Evolutionary conservation across 257 asterid species (phyloP).

Genomic region (Plantago elongata): DNA sequence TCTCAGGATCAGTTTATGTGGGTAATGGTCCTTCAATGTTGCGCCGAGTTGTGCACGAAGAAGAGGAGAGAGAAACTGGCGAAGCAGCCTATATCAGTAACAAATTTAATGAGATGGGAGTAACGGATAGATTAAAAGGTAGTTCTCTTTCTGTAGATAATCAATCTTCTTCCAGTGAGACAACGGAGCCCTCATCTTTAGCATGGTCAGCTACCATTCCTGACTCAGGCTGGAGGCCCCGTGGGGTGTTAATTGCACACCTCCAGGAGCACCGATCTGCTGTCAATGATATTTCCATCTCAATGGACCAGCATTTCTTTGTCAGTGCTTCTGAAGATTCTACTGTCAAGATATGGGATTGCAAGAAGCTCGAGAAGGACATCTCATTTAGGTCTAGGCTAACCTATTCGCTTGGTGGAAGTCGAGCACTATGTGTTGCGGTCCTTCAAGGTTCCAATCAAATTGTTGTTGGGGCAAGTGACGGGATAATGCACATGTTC

Average conservation of each 20-base stretch:
- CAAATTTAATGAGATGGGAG: constrained; percentile 65
- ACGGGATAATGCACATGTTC: constrained; percentile 81
- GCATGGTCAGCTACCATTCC: constrained; percentile 75
- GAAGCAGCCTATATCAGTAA: constrained; percentile 48
- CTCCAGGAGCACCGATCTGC: constrained; percentile 94
- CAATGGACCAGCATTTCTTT: constrained; percentile 87
- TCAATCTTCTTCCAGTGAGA: constrained; percentile 47
- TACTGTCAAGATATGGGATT: constrained; percentile 97
- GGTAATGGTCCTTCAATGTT: constrained; percentile 67
- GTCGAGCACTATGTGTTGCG: constrained; percentile 78
- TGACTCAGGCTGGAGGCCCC: constrained; percentile 99
- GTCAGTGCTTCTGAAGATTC: constrained; percentile 99
- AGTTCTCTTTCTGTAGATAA: constrained; percentile 50
- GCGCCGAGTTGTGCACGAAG: constrained; percentile 98
- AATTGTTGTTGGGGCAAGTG: constrained; percentile 89
- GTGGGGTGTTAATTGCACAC: constrained; percentile 98
- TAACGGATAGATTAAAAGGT: constrained; percentile 49
- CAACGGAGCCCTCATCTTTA: constrained; percentile 52
- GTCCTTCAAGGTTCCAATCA: constrained; percentile 84
- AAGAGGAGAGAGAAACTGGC: constrained; percentile 78
- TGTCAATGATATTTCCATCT: constrained; percentile 85
- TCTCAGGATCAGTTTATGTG: constrained; percentile 71
- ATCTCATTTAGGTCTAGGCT: constrained; percentile 93
- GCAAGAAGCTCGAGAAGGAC: constrained; percentile 96
- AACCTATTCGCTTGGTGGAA: constrained; percentile 83